Conservation (phyloP, 2,329 filamentous ascomycete species). For the Tolypocladium pustulatum region DNA sequence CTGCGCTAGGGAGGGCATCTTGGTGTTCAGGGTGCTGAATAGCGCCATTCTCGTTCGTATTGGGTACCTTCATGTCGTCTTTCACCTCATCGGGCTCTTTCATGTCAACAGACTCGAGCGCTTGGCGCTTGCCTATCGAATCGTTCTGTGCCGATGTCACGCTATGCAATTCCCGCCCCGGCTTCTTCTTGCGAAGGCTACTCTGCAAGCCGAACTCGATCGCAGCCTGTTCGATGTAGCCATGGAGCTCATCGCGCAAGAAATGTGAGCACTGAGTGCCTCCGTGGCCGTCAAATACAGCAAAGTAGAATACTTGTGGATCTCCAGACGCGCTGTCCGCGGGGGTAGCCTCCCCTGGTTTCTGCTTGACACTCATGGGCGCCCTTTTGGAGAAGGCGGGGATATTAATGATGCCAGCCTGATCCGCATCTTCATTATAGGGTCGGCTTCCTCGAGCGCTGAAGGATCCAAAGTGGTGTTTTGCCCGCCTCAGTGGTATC, state of each 20-base stretch:
- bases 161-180: slow-evolving; percentile 11
- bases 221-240: slow-evolving; percentile 78
- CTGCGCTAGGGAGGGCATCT: slow-evolving; percentile 24
- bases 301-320: slow-evolving; percentile 96
- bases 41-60: slow-evolving; percentile 16
- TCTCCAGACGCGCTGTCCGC: slow-evolving; percentile 76
- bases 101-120: slow-evolving; percentile 30
- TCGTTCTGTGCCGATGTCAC: slow-evolving; percentile 6
- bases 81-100: slow-evolving; percentile 37
- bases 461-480: slow-evolving; percentile 85
- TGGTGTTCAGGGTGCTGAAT: slow-evolving; percentile 25
- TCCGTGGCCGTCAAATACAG: slow-evolving; percentile 91
- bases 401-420: slow-evolving; percentile 87
- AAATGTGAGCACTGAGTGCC: slow-evolving; percentile 84
- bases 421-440: slow-evolving; percentile 89
- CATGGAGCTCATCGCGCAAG: slow-evolving; percentile 71
- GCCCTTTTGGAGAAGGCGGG: slow-evolving; percentile 83
- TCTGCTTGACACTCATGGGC: slow-evolving; percentile 51
- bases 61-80: slow-evolving; percentile 23
- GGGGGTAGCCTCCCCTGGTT: slow-evolving; percentile 49
- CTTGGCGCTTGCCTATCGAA: slow-evolving; percentile 11
- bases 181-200: slow-evolving; percentile 47
- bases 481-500: slow-evolving; percentile 85
- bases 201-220: slow-evolving; percentile 67
- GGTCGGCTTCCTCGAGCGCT: slow-evolving; percentile 71